phyloP scores from a whole-genome alignment of 164 flowering plant genomes.

The Saururus chinensis region DNA sequence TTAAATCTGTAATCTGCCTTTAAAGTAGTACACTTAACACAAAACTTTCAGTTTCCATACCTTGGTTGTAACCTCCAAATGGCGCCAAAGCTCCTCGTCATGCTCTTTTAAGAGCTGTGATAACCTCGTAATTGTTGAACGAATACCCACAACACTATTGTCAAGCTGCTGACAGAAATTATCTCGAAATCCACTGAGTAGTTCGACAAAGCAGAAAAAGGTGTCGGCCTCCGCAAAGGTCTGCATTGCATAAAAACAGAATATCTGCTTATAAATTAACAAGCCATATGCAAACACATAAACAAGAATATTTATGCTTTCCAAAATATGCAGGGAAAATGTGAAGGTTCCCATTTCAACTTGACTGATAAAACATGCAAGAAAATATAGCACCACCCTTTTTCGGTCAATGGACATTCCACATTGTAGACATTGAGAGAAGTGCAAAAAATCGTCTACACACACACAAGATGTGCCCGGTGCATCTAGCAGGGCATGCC shows the following conservation, averaged over 20 bases:
- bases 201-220: slow-evolving; percentile 93
- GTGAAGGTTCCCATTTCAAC: no score
- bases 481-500: no score
- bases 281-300: background rate
- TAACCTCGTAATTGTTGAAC: slow-evolving; percentile 75
- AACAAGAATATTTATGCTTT: background rate
- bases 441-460: no score
- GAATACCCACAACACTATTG: slow-evolving; percentile 94
- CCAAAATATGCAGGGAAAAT: background rate
- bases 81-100: slow-evolving; percentile 99
- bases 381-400: no score
- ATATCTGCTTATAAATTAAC: background rate
- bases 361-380: no score
- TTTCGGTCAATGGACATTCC: no score
- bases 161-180: slow-evolving; percentile 94
- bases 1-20: no score
- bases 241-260: slow-evolving; percentile 26
- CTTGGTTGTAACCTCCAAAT: slow-evolving; percentile 93
- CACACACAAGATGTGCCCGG: no score
- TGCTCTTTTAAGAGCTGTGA: slow-evolving; percentile 82
- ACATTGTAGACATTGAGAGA: no score
- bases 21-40: no score
- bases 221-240: slow-evolving; percentile 87
- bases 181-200: slow-evolving; percentile 89
- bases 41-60: slow-evolving; percentile 15